Evolutionary conservation across 2,329 filamentous ascomycete genomes (phyloP).

Genomic region (Botryosphaeria agaves): DNA sequence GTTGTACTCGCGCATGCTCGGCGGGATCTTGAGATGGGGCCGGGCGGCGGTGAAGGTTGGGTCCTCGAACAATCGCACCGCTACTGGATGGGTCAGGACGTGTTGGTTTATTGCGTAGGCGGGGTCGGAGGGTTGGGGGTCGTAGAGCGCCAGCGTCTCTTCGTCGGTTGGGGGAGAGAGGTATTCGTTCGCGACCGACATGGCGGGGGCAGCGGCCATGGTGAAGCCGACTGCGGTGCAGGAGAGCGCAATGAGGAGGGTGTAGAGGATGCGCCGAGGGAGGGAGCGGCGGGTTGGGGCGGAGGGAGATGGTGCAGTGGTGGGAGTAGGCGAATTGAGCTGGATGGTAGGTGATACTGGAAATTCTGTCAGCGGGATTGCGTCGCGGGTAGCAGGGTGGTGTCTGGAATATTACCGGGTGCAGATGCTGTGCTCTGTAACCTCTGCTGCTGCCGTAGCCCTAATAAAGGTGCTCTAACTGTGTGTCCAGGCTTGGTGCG

Average conservation of each 20-base stretch:
- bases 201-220: constrained; percentile 37
- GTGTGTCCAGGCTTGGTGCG: too few species aligned
- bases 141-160: constrained; percentile 54
- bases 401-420: too few species aligned
- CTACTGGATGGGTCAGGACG: constrained; percentile 62
- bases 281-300: constrained; percentile 20
- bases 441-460: too few species aligned
- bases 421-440: too few species aligned
- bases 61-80: constrained; percentile 47
- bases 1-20: constrained; percentile 49
- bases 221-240: constrained; percentile 35
- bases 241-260: constrained; percentile 29
- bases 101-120: constrained; percentile 49
- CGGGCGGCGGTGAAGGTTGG: constrained; percentile 56
- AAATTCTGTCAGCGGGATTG: too few species aligned
- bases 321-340: too few species aligned
- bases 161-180: constrained; percentile 46
- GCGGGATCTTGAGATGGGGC: constrained; percentile 75
- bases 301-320: too few species aligned
- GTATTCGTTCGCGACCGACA: constrained; percentile 30
- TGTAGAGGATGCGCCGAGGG: constrained; percentile 26
- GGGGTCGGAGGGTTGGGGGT: constrained; percentile 32
- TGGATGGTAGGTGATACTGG: too few species aligned
- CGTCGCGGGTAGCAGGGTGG: too few species aligned
- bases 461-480: too few species aligned